Conservation (phyloP, 2,329 filamentous ascomycete genomes). For the Calycina herbarum region DNA sequence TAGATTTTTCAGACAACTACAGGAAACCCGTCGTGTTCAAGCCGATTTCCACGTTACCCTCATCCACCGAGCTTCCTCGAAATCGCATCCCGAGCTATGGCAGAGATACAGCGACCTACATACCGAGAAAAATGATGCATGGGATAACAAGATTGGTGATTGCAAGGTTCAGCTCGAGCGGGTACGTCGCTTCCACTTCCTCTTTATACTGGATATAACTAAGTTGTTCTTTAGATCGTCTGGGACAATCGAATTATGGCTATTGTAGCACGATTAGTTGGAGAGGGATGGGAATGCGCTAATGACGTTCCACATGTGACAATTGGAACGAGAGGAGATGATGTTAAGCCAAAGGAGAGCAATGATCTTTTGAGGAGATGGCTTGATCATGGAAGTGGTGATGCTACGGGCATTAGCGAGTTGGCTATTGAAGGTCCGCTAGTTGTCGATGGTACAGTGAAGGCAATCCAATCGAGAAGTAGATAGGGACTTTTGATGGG, state of each 20-base stretch:
- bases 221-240: slow-evolving; percentile 55
- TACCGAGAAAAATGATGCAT: slow-evolving; percentile 37
- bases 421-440: slow-evolving; percentile 31
- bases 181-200: slow-evolving; percentile 39
- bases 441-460: slow-evolving; percentile 35
- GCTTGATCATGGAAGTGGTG: slow-evolving; percentile 58
- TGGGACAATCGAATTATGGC: slow-evolving; percentile 90
- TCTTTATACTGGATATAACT: neutral
- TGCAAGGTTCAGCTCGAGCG: slow-evolving; percentile 65
- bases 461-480: slow-evolving; percentile 32
- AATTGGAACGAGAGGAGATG: slow-evolving; percentile 72
- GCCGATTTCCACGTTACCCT: slow-evolving; percentile 90
- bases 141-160: slow-evolving; percentile 58
- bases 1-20: slow-evolving; percentile 75
- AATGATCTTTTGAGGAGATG: slow-evolving; percentile 79
- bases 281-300: slow-evolving; percentile 64
- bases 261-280: slow-evolving; percentile 75
- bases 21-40: slow-evolving; percentile 74
- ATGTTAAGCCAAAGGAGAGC: slow-evolving; percentile 90
- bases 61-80: slow-evolving; percentile 71
- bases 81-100: slow-evolving; percentile 71
- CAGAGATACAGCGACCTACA: slow-evolving; percentile 66
- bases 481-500: neutral
- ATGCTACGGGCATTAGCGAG: slow-evolving; percentile 36
- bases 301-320: slow-evolving; percentile 88